Conservation (phyloP, 345 rosid species). For the Mercurialis annua region DNA sequence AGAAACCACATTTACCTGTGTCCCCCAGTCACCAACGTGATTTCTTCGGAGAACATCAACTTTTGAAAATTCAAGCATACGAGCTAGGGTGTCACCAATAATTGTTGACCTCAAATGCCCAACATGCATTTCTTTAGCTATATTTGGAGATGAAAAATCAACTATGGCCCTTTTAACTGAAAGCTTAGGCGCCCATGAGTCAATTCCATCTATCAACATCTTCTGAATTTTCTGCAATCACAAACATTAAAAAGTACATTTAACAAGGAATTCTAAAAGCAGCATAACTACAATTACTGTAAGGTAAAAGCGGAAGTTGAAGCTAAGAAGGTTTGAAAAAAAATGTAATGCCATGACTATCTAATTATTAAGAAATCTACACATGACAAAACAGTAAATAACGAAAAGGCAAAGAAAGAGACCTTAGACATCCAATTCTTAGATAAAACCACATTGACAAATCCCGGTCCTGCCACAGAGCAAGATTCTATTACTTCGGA, state of each 20-base stretch:
- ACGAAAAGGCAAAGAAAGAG: slow-evolving; percentile 3
- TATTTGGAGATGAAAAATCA: slow-evolving; percentile 98
- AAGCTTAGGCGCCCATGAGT: slow-evolving; percentile 78
- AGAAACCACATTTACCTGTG: slow-evolving; percentile 61
- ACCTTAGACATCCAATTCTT: slow-evolving; percentile 88
- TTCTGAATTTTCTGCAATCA: slow-evolving; percentile 61
- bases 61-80: slow-evolving; percentile 88
- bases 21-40: slow-evolving; percentile 99
- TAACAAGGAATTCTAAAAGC: no score
- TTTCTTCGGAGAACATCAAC: slow-evolving; percentile 90
- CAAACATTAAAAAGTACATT: slow-evolving; percentile 11
- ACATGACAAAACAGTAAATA: not conserved
- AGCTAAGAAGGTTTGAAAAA: not conserved
- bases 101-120: slow-evolving; percentile 97
- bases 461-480: slow-evolving; percentile 94
- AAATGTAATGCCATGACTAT: no score
- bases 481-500: slow-evolving; percentile 80
- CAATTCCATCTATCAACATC: slow-evolving; percentile 81
- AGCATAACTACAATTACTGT: not conserved
- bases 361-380: not conserved
- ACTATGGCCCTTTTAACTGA: slow-evolving; percentile 72
- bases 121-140: slow-evolving; percentile 99
- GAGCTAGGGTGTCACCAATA: slow-evolving; percentile 90
- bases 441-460: slow-evolving; percentile 73
- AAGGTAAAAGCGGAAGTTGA: not conserved